Evolutionary conservation across 805 yeast species (phyloP).

Genomic region (Candida sithepensis): DNA sequence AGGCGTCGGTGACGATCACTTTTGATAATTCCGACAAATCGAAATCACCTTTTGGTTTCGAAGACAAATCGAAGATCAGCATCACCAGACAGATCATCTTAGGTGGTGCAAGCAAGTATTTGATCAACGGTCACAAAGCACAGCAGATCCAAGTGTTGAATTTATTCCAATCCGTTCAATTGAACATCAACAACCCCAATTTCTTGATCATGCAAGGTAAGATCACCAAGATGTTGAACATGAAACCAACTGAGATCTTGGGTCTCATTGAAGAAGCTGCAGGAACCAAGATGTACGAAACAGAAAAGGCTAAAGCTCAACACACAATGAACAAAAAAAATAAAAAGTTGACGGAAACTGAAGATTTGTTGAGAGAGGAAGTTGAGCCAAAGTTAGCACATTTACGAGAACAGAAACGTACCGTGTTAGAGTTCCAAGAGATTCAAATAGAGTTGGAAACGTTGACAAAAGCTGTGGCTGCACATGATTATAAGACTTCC

Average conservation of each 20-base stretch:
- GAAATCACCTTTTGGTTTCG: conserved; percentile 86
- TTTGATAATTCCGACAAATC: conserved; percentile 79
- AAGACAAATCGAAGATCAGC: conserved; percentile 69
- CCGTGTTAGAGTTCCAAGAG: conserved; percentile 82
- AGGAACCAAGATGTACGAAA: conserved; percentile 94
- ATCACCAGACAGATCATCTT: conserved; percentile 88
- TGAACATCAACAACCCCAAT: conserved; percentile 95
- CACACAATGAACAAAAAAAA: conserved; percentile 91
- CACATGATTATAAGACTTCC: conserved; percentile 60
- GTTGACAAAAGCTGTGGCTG: conserved; percentile 66
- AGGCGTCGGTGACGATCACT: conserved; percentile 94
- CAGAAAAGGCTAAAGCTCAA: conserved; percentile 86
- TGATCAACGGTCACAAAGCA: conserved; percentile 94
- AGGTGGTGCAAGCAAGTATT: conserved; percentile 89
- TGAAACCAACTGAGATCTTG: conserved; percentile 89
- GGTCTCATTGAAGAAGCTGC: conserved; percentile 97
- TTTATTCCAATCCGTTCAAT: conserved; percentile 89
- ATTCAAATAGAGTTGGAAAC: conserved; percentile 78
- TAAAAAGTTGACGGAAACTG: conserved; percentile 73
- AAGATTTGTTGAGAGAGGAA: conserved; percentile 72
- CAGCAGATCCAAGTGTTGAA: conserved; percentile 90
- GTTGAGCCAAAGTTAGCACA: conserved; percentile 89
- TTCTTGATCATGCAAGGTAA: conserved; percentile 98
- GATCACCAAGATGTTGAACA: conserved; percentile 93
- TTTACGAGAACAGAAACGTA: conserved; percentile 74